Evolutionary conservation across 2,329 filamentous ascomycete genomes (phyloP), one percentile per base, ranked within the genome.

Genomic region (Ophiostoma pallidulum): DNA sequence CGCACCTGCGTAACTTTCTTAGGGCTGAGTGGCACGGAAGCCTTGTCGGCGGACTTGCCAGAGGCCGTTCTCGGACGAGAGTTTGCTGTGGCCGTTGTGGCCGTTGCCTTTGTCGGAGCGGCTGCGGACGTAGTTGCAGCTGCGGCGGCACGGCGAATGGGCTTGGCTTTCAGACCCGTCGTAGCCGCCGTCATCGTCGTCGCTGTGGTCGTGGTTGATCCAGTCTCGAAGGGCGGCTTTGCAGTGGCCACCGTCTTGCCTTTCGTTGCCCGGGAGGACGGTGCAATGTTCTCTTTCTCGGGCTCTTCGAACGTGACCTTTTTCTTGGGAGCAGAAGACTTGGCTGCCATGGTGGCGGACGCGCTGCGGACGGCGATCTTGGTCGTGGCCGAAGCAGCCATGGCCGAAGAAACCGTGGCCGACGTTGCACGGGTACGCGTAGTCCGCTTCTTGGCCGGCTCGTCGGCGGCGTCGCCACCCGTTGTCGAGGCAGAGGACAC

Each of bases 221-320:
- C 10, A 10, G 24, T 10, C 10, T 28, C 24, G 24, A 10, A 10
- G 16, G 54, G 41, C 4, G 56, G 58, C 57, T 71, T 71, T n/a
- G n/a, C n/a, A n/a, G n/a, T n/a, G 24, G 58, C 53, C 48, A 37
- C 32, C 7, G 35, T 18, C 9, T 45, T 47, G 26, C 37, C 24
- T 16, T 64, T 66, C 19, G 54, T 49, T 4, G 60, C 46, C 3
- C 62, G 45, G 4, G 59, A 46, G 7, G 61, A 55, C 13, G 74
- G 75, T 18, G 68, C 60, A 32, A 78, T 62, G 53, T 82, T 82
- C 59, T 83, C 79, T 63, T 83, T 82, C 59, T 80, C 78, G 3
- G 75, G 74, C 55, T 78, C 76, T 58, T 80, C 71, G 59, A 82
- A 82, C 49, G 74, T 79, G 57, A 82, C 78, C 3, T 68, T 71